Percentiles rank a stretch among this genome's conserved stretches.
Conservation (phyloP, 495 filamentous ascomycete species). For the Penicillium steckii region DNA sequence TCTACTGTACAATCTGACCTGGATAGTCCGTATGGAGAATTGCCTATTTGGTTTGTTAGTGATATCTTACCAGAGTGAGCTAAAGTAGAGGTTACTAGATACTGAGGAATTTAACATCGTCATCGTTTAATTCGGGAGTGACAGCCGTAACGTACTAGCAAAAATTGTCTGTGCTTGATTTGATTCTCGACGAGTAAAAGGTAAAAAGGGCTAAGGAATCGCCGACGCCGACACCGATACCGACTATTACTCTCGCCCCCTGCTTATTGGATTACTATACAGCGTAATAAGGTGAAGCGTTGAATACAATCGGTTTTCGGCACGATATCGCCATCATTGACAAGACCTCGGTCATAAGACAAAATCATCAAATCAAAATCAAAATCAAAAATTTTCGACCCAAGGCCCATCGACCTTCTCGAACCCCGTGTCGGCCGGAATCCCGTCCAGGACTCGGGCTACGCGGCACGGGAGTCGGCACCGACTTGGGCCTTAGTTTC, state of each 20-base stretch:
- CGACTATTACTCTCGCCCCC: neutral
- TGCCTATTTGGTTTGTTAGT: too few relatives aligned
- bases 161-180: neutral
- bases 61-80: too few relatives aligned
- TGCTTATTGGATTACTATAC: neutral
- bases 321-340: neutral
- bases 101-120: neutral
- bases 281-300: too few relatives aligned
- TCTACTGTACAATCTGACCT: too few relatives aligned
- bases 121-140: neutral
- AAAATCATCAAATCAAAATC: neutral
- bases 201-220: neutral
- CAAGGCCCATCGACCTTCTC: neutral
- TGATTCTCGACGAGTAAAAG: neutral
- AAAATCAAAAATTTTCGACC: neutral
- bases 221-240: neutral
- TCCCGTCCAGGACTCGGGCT: conserved; percentile 15
- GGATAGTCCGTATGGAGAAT: too few relatives aligned
- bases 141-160: neutral
- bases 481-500: neutral
- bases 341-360: neutral
- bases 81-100: too few relatives aligned
- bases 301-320: neutral
- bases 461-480: conserved; percentile 21
- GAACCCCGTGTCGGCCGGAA: conserved; percentile 11